These are phyloP conservation scores for Aureobasidium leucospermi DNA, from an alignment of 2,329 filamentous ascomycete genomes.

Conservation along the genomic window DNA sequence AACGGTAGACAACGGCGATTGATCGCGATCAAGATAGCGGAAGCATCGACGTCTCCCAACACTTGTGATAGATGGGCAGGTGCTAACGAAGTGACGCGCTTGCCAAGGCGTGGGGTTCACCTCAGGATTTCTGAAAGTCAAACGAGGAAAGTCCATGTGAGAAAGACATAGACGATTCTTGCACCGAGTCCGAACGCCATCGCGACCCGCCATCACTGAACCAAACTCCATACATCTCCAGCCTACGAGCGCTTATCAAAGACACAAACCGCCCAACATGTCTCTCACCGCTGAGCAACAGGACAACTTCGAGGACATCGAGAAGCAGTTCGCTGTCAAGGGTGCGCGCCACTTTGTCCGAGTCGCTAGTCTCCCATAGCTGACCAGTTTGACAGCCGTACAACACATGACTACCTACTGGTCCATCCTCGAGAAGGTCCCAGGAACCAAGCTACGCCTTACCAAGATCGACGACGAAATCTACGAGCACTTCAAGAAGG, in stretches of 20 bases:
- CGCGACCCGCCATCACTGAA: background rate
- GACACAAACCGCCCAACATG: constrained; percentile 20
- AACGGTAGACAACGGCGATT: background rate
- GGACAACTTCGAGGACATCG: constrained; percentile 64
- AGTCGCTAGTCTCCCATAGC: background rate
- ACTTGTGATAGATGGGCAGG: background rate
- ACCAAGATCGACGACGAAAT: constrained; percentile 96
- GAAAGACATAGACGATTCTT: background rate
- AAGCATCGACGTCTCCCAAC: background rate
- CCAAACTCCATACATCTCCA: background rate
- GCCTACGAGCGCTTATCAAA: background rate
- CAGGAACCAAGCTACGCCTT: constrained; percentile 78
- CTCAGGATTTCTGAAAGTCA: constrained; percentile 4
- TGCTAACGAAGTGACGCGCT: background rate
- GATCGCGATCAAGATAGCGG: background rate
- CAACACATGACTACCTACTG: constrained; percentile 97
- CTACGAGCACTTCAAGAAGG: constrained; percentile 74
- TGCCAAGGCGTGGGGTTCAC: constrained; percentile 8
- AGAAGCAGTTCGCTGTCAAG: constrained; percentile 99
- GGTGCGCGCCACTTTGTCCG: constrained; percentile 40
- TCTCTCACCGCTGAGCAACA: constrained; percentile 48
- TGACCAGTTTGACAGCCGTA: constrained; percentile 52
- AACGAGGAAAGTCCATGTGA: background rate
- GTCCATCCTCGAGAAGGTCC: constrained; percentile 85
- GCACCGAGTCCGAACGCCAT: background rate